Evolutionary conservation across 2,329 filamentous ascomycete genomes (phyloP).

Genomic region (Fusarium buxicola): DNA sequence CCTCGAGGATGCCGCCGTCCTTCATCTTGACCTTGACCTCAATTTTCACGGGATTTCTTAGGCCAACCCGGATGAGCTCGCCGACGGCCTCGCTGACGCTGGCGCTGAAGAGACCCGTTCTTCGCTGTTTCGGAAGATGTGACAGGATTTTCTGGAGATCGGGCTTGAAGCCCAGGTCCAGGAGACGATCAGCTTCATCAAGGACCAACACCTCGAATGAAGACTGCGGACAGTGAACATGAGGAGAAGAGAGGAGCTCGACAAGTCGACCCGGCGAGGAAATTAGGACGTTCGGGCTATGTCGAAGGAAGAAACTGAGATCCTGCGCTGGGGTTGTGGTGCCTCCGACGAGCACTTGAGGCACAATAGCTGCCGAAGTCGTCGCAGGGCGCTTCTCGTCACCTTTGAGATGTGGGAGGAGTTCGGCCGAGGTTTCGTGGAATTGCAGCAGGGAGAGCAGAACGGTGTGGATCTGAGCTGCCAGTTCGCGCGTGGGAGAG

Average conservation of each 20-base stretch:
- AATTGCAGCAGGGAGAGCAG: conserved; percentile 82
- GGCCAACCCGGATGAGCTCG: conserved; percentile 89
- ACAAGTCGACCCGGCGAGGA: conserved; percentile 91
- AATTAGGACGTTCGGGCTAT: conserved; percentile 88
- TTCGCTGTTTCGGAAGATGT: conserved; percentile 88
- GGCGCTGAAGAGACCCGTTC: conserved; percentile 94
- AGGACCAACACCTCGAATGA: conserved; percentile 93
- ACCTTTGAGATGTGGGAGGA: conserved; percentile 65
- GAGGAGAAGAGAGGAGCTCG: conserved; percentile 85
- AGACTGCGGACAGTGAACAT: conserved; percentile 88
- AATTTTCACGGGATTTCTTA: conserved; percentile 95
- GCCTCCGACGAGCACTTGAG: conserved; percentile 89
- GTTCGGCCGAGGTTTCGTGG: conserved; percentile 80
- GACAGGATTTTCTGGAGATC: conserved; percentile 88
- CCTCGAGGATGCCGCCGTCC: conserved; percentile 74
- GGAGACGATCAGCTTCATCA: conserved; percentile 91
- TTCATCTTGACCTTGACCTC: conserved; percentile 88
- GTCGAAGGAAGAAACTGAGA: conserved; percentile 83
- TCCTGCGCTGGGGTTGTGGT: conserved; percentile 85
- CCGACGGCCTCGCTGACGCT: conserved; percentile 96
- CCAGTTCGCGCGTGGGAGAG: conserved; percentile 90
- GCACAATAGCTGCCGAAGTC: conserved; percentile 70
- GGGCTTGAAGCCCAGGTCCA: conserved; percentile 94
- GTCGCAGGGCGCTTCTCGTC: conserved; percentile 67
- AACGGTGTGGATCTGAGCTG: conserved; percentile 88